Evolutionary conservation across 768 basidiomycete species (phyloP), one percentile per base, ranked within the genome.

Genomic region (Hygrophorus russula): DNA sequence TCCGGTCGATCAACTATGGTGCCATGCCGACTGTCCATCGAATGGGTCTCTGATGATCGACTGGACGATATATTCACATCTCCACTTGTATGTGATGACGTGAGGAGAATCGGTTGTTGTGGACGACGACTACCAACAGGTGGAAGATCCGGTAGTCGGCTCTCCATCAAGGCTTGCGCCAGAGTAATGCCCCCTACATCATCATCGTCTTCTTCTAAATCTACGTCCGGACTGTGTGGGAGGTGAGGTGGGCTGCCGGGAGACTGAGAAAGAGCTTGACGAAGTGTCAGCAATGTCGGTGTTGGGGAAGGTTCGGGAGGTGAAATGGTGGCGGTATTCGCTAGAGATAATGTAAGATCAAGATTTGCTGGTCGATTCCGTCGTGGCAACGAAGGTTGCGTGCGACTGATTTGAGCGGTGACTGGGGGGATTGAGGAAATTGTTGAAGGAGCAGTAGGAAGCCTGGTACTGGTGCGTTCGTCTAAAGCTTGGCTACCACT

Each of bases 401-500:
- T 42, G 44, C 37, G 48, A 15, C 28, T 28, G 33, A 42, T 39
- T 17, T 45, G 49, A 46, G 45, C 39, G 35, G 42, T 14, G 33
- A 36, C 39, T 39, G 29, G 11, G 7, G 40, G 18, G 17, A 41
- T 24, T 6, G 15, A 11, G 12, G 39, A 17, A 8, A 30, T 19
- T 9, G 32, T n/a, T 8, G 40, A 44, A 17, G 61, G 45, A 10
- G 42, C 47, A n/a, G 55, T 48, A 15, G 64, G 51, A 32, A 65
- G 59, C 2, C 66, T 66, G 9, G 74, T 67, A 55, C 87, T 89
- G 0, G 87, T 91, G 19, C 87, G 75, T 59, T 91, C 87, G 53
- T 91, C 87, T 39, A 90, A 57, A 11, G 80, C 79, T 54, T 82
- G 82, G 52, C 84, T 82, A 6, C 88, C 87, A 47, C 83, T 85